These are phyloP conservation scores for Thymus mandschuricus DNA, from an alignment of 257 asterid species.

Conservation along the genomic window DNA sequence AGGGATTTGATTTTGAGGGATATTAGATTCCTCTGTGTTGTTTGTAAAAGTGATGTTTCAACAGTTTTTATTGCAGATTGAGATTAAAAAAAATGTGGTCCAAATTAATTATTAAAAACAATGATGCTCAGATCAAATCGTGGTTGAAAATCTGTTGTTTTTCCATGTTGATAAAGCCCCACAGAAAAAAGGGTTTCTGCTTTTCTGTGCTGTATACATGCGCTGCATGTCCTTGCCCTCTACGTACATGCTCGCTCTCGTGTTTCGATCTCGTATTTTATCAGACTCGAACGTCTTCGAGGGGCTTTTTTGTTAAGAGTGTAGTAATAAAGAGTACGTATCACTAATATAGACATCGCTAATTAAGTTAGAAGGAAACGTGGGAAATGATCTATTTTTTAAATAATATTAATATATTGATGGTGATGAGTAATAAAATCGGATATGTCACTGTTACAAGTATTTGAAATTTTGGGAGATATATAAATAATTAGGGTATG, in stretches of 20 bases:
- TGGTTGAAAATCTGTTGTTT: constrained; percentile 17
- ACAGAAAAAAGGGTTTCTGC: neutral
- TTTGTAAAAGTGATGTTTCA: constrained; percentile 34
- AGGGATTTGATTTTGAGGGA: constrained; percentile 11
- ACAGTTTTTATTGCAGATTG: neutral
- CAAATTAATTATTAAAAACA: constrained; percentile 15
- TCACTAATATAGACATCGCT: neutral
- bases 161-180: constrained; percentile 19
- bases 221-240: constrained; percentile 12
- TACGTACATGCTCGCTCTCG: neutral
- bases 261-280: constrained; percentile 7
- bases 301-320: too few relatives aligned
- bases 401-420: neutral
- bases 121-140: constrained; percentile 28
- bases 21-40: constrained; percentile 7
- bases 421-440: neutral
- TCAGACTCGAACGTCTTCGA: neutral
- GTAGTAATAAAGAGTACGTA: too few relatives aligned
- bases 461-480: too few relatives aligned
- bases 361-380: neutral
- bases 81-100: constrained; percentile 15
- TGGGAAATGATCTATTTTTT: neutral
- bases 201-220: constrained; percentile 11
- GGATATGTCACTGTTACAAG: neutral
- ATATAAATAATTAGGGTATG: too few relatives aligned